Evolutionary conservation across 305 asterid genomes (phyloP).

Genomic region (Ajuga reptans): DNA sequence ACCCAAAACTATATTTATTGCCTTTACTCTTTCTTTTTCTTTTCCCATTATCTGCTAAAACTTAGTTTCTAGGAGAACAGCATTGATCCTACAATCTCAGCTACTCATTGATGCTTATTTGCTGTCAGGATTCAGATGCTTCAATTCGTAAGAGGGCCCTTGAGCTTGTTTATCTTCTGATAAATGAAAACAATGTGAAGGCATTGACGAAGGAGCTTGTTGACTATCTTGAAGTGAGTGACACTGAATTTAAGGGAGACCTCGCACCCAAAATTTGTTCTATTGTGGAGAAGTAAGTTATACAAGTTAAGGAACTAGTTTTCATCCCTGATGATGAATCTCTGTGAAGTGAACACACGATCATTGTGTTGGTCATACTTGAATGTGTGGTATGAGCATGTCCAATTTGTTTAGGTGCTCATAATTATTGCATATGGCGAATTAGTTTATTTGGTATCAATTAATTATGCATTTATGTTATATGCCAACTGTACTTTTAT

Average conservation of each 20-base stretch:
- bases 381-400: not conserved
- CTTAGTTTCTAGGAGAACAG: not conserved
- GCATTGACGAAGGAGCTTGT: constrained; percentile 81
- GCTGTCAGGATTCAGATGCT: constrained; percentile 90
- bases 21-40: not conserved
- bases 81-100: constrained; percentile 12
- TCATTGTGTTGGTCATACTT: constrained; percentile 1
- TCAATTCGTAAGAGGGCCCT: constrained; percentile 97
- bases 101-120: constrained; percentile 28
- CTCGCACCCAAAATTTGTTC: constrained; percentile 92
- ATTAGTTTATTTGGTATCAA: not conserved
- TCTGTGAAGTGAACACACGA: not conserved
- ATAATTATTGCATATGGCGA: not conserved
- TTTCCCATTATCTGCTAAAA: not conserved
- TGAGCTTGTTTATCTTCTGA: constrained; percentile 89
- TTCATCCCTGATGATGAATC: constrained; percentile 12
- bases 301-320: not conserved
- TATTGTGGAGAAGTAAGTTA: constrained; percentile 92
- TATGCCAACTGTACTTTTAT: not conserved
- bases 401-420: not conserved
- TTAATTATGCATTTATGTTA: not conserved
- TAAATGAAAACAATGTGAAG: constrained; percentile 80
- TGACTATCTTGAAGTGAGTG: constrained; percentile 84
- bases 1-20: not conserved
- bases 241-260: constrained; percentile 81